A percentile compares a stretch with the other conserved stretches of the same genome.
Conservation (phyloP, 208 protist species). For the Acanthamoeba lenticulata region DNA sequence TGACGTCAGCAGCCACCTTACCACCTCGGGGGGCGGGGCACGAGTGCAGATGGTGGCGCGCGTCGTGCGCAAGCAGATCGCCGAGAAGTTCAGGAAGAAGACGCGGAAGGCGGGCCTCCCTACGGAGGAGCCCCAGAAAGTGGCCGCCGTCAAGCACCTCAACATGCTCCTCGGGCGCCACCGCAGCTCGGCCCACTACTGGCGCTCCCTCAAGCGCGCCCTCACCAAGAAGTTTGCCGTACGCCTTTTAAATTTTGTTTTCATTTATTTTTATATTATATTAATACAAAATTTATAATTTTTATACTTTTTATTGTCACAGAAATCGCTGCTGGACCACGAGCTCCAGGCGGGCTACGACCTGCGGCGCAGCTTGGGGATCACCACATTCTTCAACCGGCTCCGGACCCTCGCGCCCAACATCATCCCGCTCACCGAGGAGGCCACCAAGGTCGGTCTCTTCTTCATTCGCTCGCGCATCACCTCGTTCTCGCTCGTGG, state of each 20-base stretch:
- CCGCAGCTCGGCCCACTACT: neutral
- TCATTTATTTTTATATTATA: neutral
- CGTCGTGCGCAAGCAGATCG: conserved; percentile 57
- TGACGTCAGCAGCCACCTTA: neutral
- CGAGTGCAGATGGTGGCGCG: conserved; percentile 17
- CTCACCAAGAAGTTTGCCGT: neutral
- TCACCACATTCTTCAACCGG: neutral
- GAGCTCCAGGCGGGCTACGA: neutral
- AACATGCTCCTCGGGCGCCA: conserved; percentile 22
- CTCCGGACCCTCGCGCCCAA: neutral
- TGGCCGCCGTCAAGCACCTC: neutral
- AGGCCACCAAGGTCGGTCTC: neutral
- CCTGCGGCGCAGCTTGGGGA: neutral
- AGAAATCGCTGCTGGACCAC: neutral
- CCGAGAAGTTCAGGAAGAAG: neutral
- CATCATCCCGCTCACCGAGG: neutral
- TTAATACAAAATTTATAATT: neutral
- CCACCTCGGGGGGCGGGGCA: neutral
- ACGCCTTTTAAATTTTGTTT: neutral
- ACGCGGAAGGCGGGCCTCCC: neutral
- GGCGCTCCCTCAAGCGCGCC: neutral
- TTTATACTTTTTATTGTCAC: neutral
- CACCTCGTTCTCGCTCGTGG: neutral
- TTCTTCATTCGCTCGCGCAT: neutral
- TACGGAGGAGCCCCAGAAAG: conserved; percentile 23